Conservation (phyloP, 139 green algal genomes). For the Yamagishiella unicocca region DNA sequence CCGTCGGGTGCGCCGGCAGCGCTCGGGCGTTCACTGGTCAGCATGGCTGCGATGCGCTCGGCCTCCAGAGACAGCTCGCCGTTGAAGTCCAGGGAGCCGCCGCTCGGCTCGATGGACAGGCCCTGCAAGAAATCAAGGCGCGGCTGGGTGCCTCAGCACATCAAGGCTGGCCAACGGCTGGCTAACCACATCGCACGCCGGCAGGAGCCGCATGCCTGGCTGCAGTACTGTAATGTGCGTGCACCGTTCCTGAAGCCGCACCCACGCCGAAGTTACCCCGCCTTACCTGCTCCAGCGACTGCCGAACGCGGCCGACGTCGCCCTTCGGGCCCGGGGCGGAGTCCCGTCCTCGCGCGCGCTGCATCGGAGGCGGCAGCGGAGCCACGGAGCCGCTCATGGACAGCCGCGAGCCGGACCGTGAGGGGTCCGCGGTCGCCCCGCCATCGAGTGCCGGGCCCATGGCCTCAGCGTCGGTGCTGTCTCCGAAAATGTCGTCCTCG, state of each 20-base stretch:
- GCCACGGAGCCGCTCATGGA: not conserved
- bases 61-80: slow-evolving; percentile 29
- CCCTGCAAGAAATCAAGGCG: not conserved
- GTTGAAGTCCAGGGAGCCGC: slow-evolving; percentile 5
- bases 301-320: too few relatives aligned
- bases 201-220: too few relatives aligned
- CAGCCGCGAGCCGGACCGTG: not conserved
- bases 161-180: too few relatives aligned
- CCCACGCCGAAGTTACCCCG: not conserved
- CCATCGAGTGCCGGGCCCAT: not conserved
- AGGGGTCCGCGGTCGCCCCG: not conserved
- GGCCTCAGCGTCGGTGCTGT: not conserved
- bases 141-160: too few relatives aligned
- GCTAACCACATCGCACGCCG: too few relatives aligned
- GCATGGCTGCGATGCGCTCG: slow-evolving; percentile 32
- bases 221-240: too few relatives aligned
- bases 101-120: slow-evolving; percentile 26
- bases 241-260: too few relatives aligned
- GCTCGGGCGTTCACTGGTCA: not conserved
- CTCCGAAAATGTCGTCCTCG: slow-evolving; percentile 23
- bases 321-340: too few relatives aligned
- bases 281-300: too few relatives aligned
- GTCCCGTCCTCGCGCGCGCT: too few relatives aligned
- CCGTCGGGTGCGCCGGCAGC: not conserved
- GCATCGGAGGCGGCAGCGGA: too few relatives aligned